These are phyloP conservation scores for Acer campestre DNA, from an alignment of 345 rosid species.

Conservation along the genomic window DNA sequence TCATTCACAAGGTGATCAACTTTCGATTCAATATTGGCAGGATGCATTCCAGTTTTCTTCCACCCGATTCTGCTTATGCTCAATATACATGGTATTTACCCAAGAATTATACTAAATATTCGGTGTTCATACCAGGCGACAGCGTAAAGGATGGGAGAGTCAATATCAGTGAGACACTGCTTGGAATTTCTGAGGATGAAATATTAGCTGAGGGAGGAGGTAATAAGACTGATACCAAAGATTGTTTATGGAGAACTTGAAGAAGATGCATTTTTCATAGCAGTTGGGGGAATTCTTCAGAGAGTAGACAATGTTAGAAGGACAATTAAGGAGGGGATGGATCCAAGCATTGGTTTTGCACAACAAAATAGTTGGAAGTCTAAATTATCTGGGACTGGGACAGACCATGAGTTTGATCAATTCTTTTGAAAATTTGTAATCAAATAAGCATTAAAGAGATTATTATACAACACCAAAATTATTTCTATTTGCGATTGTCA, in stretches of 20 bases:
- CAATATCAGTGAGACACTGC: conserved; percentile 32
- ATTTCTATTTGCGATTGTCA: too few species aligned
- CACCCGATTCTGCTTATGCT: conserved; percentile 50
- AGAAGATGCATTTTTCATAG: conserved; percentile 62
- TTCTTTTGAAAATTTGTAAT: not conserved
- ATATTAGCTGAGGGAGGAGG: conserved; percentile 43
- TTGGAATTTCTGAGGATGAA: conserved; percentile 27
- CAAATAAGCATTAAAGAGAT: too few species aligned
- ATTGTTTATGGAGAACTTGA: conserved; percentile 40
- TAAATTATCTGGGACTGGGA: not conserved
- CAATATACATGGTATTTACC: conserved; percentile 66
- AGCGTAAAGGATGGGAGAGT: conserved; percentile 26
- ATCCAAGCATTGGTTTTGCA: conserved; percentile 32
- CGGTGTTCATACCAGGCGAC: conserved; percentile 44
- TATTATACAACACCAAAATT: too few species aligned
- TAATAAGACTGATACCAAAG: conserved; percentile 49
- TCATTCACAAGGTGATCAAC: conserved; percentile 60
- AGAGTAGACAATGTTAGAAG: conserved; percentile 33
- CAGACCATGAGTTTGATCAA: not conserved
- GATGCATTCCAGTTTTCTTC: conserved; percentile 71
- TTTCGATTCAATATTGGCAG: conserved; percentile 60
- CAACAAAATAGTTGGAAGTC: not conserved
- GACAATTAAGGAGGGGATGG: conserved; percentile 25
- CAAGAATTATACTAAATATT: conserved; percentile 32
- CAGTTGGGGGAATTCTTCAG: conserved; percentile 38